phyloP scores from a whole-genome alignment of 371 early-diverging fungal species.

The Funneliformis caledonium region DNA sequence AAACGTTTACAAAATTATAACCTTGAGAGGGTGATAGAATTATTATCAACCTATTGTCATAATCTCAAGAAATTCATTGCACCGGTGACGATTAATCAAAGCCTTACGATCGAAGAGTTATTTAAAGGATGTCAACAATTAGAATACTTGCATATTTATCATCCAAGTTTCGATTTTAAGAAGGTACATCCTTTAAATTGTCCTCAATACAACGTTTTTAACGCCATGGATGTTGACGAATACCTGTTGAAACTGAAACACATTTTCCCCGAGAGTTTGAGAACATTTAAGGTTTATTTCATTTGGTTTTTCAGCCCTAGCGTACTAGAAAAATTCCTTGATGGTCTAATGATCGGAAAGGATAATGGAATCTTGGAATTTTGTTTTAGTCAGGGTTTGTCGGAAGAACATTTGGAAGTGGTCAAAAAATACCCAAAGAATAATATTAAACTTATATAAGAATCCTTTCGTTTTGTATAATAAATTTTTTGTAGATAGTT shows the following conservation, averaged over 20 bases:
- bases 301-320: background rate
- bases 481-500: background rate
- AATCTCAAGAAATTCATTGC: background rate
- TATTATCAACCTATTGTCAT: background rate
- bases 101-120: background rate
- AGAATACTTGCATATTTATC: background rate
- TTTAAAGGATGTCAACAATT: constrained; percentile 1
- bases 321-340: background rate
- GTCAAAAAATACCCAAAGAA: background rate
- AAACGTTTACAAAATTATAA: too few relatives aligned
- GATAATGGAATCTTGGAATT: background rate
- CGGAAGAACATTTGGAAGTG: background rate
- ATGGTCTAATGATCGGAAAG: background rate
- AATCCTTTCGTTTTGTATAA: background rate
- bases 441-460: background rate
- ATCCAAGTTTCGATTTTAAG: background rate
- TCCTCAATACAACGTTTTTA: background rate
- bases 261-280: background rate
- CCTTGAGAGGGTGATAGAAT: background rate
- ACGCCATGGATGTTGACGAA: background rate
- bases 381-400: background rate
- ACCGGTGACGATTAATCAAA: background rate
- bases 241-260: background rate
- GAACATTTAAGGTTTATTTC: background rate
- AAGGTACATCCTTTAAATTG: background rate